Percentiles rank a stretch among this genome's conserved stretches.
Conservation (phyloP, 148 eudicot genomes). For the Rhododendron kiyosumense region DNA sequence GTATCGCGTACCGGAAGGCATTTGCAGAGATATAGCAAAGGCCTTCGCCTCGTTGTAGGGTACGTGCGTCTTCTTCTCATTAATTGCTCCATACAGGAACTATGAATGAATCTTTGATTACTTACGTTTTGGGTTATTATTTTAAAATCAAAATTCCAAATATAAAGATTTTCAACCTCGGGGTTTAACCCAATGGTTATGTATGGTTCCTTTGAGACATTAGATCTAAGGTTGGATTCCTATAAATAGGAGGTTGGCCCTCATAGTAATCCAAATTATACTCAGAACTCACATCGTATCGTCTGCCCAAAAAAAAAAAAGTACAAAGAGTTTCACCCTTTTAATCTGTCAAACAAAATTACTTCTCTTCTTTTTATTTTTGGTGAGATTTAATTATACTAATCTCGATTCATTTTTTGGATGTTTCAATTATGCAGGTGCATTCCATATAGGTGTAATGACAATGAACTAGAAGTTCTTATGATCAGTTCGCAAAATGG, state of each 20-base stretch:
- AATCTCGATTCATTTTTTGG: background rate
- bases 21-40: conserved; percentile 41
- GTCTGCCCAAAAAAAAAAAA: background rate
- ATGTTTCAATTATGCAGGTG: conserved; percentile 31
- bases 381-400: background rate
- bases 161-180: no score
- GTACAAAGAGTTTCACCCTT: background rate
- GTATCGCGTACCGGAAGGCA: conserved; percentile 48
- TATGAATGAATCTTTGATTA: background rate
- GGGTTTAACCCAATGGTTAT: no score
- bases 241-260: no score
- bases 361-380: background rate
- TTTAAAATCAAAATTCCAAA: no score
- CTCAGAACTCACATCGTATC: background rate
- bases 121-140: no score
- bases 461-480: conserved; percentile 46
- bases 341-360: background rate
- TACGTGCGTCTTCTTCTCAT: conserved; percentile 10
- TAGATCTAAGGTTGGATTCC: no score
- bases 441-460: conserved; percentile 44
- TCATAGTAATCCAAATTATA: no score
- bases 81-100: background rate
- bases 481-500: conserved; percentile 56
- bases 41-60: conserved; percentile 53
- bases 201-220: no score